Conservation (phyloP, 305 asterid genomes). For the Fraxinus angustifolia region DNA sequence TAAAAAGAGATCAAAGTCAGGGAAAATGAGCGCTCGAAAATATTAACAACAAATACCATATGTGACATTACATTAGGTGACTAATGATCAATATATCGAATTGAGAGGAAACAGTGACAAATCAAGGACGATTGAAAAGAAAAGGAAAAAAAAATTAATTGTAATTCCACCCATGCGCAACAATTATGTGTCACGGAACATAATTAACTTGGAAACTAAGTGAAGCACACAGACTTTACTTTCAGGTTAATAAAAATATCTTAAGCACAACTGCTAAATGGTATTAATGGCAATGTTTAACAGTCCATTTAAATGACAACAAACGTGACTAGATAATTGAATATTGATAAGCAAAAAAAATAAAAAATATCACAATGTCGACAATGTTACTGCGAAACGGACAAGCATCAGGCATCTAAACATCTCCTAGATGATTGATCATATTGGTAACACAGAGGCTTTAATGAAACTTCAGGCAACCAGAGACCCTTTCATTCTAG, state of each 20-base stretch:
- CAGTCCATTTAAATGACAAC: not conserved
- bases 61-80: not conserved
- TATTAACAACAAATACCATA: not conserved
- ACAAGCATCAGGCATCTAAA: not conserved
- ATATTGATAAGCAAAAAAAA: not conserved
- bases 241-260: not conserved
- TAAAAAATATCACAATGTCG: not conserved
- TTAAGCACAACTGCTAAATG: not conserved
- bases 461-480: not conserved
- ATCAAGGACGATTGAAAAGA: not conserved
- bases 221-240: not conserved
- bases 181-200: not conserved
- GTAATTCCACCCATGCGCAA: not conserved
- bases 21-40: not conserved
- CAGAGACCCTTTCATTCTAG: not conserved
- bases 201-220: not conserved
- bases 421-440: not conserved
- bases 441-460: not conserved
- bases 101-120: not conserved
- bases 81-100: not conserved
- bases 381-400: not conserved
- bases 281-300: not conserved
- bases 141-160: not conserved
- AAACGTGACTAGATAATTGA: not conserved
- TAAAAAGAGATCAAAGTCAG: constrained; percentile 13